Base-by-base conservation (phyloP, 208 protist genomes). In the Angomonas ambiguus region DNA sequence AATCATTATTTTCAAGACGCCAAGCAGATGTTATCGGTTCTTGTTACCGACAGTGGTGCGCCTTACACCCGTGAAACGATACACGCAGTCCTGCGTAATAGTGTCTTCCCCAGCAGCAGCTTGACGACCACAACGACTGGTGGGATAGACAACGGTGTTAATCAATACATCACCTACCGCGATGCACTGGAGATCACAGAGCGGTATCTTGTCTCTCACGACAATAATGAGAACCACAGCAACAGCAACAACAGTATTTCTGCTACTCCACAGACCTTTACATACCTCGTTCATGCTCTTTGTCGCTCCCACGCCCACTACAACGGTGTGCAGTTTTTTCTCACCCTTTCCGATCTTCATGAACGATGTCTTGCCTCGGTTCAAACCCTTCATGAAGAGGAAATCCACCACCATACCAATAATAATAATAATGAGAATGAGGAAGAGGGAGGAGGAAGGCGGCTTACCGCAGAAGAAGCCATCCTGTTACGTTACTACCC, bases 11-110 rank as follows among this genome's bases (percentile, higher is more conserved):
- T 76, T 24, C 72, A 77, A 20, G 90, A 95, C 67, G 86, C 87
- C 8, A 74, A 74, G 20, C 51, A 59, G 20, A 95, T 76, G 53
- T 65, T 95, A 30, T 85, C 92, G 10, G 85, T 93, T 18, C 77
- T n/a, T n/a, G n/a, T 95, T 16, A 73, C 87, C 4, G 90, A 95
- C 48, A 85, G 86, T 22, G 86, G 87, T 41, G 90, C 87, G 5
- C 84, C 86, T 24, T 80, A 93, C 32, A 79, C 74, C 0, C 78
- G 83, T 8, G 61, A 77, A 22, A 77, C 84, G 51, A 93, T 95
- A 51, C 90, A 95, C 66, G 85, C 87, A 18, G 87, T 77, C 0
- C 69, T 95, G 38, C 38, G 16, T n/a, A 45, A 45, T 45, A 45
- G 16, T 45, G 16, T 45, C 16, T 45, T 45, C n/a, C n/a, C n/a